Percentiles rank a stretch among this genome's conserved stretches.
These are phyloP conservation scores for Fusarium fujikuroi DNA, from an alignment of 2,329 filamentous ascomycete genomes.

Conservation along the genomic window DNA sequence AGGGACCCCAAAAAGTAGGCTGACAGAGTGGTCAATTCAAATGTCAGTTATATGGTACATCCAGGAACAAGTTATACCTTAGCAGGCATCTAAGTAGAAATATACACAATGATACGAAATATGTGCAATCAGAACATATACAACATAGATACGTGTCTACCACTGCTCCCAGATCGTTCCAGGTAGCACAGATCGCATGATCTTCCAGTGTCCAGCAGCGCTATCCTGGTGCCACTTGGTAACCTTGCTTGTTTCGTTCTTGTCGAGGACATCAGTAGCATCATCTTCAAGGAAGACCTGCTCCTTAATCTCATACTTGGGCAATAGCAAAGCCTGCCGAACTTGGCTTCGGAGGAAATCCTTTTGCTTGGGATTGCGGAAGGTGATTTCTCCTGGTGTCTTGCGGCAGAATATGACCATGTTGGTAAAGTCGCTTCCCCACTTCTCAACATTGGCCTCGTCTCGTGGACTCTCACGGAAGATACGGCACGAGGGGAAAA, in stretches of 20 bases:
- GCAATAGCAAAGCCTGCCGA: constrained; percentile 75
- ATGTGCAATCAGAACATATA: not conserved
- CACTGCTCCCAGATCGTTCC: constrained; percentile 86
- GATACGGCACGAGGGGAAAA: constrained; percentile 91
- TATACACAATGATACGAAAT: constrained; percentile 10
- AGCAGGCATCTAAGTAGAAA: constrained; percentile 1
- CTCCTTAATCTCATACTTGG: constrained; percentile 74
- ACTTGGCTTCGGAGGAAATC: constrained; percentile 81
- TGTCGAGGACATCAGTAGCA: constrained; percentile 65
- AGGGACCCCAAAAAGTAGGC: constrained; percentile 25
- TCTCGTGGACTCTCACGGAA: constrained; percentile 80
- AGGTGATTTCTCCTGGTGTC: constrained; percentile 62
- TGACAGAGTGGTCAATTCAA: not conserved
- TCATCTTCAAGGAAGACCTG: constrained; percentile 58
- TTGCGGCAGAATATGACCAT: constrained; percentile 96
- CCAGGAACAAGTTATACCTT: constrained; percentile 1
- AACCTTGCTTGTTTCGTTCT: constrained; percentile 73
- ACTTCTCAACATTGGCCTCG: constrained; percentile 57
- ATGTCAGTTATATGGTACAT: not conserved
- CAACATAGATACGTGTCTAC: constrained; percentile 47
- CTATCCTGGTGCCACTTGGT: constrained; percentile 78
- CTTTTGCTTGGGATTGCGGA: constrained; percentile 70
- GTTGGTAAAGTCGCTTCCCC: constrained; percentile 83
- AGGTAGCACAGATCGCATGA: constrained; percentile 90
- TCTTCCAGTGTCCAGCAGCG: constrained; percentile 86